Evolutionary conservation across 2,329 filamentous ascomycete species (phyloP), one percentile per base, ranked within the genome.

Genomic region (Stemphylium beticola): DNA sequence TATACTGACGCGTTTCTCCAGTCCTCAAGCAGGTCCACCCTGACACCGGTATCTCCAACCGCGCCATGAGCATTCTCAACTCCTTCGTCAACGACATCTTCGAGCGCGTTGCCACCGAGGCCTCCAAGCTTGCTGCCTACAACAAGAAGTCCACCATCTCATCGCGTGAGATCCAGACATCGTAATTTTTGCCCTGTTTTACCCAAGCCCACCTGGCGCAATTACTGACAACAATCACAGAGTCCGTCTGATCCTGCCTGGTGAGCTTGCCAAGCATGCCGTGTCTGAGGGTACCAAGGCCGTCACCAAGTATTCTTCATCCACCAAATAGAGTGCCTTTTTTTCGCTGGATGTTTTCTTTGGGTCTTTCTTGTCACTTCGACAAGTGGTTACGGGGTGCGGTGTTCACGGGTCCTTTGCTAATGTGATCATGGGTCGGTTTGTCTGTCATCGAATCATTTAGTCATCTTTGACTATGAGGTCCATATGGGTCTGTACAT

Each of bases 81-180:
- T 99, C 95, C 0, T 99, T 99, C 77, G 95, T 99, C 85, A 99
- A 98, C 79, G 92, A 99, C 76, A 99, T 99, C 79, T 99, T 99
- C 79, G 95, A 99, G 89, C 93, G 95, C 72, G 93, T 99, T 71
- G 95, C 95, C 65, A 97, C 95, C 56, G 95, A 99, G 83, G 95
- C 95, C 47, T 96, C 92, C 78, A 99, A 99, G 89, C 89, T 99
- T 60, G 95, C 95, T 70, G 95, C 95, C 64, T 99, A 99, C 87
- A 99, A 99, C 90, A 99, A 98, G 90, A 99, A 99, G 87, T 98
- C 93, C 46, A 99, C 95, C 78, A 99, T 99, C 82, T 98, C 93
- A 49, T 98, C 95, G 68, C 90, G 95, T 76, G 95, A 99, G 84
- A 99, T 99, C 77, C 95, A 99, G 87, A 99, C 95, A 72, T 97